phyloP scores from a whole-genome alignment of 352 stramenopile species.

The Phytopythium boreale region DNA sequence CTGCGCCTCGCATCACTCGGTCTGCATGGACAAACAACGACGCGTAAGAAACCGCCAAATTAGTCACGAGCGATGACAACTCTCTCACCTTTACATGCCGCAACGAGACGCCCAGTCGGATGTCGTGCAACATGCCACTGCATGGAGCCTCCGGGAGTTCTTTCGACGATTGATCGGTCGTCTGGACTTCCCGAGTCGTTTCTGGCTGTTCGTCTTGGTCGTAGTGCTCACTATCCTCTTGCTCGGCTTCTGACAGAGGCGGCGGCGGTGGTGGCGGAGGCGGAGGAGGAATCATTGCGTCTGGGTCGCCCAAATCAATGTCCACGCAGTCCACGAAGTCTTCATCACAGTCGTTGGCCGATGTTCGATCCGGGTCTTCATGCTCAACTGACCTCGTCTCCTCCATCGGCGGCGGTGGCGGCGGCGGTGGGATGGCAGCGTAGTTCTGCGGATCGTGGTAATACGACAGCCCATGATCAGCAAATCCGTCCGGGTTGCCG shows the following conservation, averaged over 20 bases:
- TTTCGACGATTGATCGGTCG: neutral
- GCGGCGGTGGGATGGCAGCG: constrained; percentile 19
- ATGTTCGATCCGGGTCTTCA: neutral
- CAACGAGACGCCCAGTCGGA: constrained; percentile 26
- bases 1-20: neutral
- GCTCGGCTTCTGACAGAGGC: constrained; percentile 10
- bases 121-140: constrained; percentile 14
- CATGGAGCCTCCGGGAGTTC: constrained; percentile 11
- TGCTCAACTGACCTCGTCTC: neutral
- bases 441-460: constrained; percentile 38
- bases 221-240: neutral
- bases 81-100: constrained; percentile 14
- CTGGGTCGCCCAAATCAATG: constrained; percentile 6
- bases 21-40: neutral
- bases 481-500: constrained; percentile 26
- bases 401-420: constrained; percentile 5
- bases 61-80: too few relatives aligned
- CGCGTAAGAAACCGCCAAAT: neutral
- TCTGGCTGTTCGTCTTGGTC: neutral
- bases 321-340: constrained; percentile 14
- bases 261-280: constrained; percentile 8
- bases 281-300: constrained; percentile 9
- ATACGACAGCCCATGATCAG: constrained; percentile 54
- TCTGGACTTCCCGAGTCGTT: neutral
- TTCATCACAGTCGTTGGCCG: constrained; percentile 13